These are phyloP conservation scores for Coffea eugenioides DNA, from an alignment of 257 asterid genomes.

Conservation along the genomic window DNA sequence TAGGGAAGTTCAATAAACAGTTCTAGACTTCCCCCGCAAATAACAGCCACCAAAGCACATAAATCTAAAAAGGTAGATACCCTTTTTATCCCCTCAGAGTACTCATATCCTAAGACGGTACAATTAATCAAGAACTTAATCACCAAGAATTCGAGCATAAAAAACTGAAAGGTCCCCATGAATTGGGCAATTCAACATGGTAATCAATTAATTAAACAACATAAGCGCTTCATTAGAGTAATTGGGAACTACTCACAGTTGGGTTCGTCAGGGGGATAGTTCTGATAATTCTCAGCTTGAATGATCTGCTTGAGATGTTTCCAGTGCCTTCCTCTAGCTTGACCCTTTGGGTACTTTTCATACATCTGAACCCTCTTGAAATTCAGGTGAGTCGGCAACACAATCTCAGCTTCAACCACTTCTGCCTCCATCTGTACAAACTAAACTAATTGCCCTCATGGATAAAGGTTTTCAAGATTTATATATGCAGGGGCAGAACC, in stretches of 20 bases:
- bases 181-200: background rate
- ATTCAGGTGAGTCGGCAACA: slow-evolving; percentile 65
- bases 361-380: slow-evolving; percentile 90
- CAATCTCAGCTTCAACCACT: slow-evolving; percentile 82
- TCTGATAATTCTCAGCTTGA: slow-evolving; percentile 84
- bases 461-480: too few species aligned
- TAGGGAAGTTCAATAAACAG: too few species aligned
- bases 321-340: slow-evolving; percentile 77
- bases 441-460: too few species aligned
- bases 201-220: background rate
- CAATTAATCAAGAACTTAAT: background rate
- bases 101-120: background rate
- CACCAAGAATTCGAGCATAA: background rate
- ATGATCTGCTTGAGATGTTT: slow-evolving; percentile 92
- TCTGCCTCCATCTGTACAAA: slow-evolving; percentile 59
- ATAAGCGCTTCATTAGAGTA: background rate
- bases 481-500: too few species aligned
- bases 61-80: background rate
- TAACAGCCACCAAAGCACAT: too few species aligned
- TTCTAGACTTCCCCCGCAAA: too few species aligned
- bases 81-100: background rate
- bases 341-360: slow-evolving; percentile 93
- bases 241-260: slow-evolving; percentile 52
- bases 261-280: slow-evolving; percentile 59
- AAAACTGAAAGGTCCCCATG: background rate